Conservation (phyloP, 257 asterid species). For the Coffea eugenioides region DNA sequence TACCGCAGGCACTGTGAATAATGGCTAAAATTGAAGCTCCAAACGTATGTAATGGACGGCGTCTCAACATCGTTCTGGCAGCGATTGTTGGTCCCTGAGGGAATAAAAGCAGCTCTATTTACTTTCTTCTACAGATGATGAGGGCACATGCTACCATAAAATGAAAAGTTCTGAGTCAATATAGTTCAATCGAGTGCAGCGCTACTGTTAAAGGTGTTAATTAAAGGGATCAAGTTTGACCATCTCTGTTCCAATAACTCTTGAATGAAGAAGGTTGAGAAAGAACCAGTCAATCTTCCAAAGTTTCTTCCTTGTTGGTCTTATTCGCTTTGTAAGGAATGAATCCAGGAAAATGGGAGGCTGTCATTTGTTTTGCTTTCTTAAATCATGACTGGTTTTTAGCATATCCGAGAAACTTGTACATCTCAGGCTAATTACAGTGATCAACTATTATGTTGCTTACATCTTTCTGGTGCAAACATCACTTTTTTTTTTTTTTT, state of each 20-base stretch:
- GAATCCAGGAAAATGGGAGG: slow-evolving; percentile 8
- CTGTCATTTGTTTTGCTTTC: background rate
- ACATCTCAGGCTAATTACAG: background rate
- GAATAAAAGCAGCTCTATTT: background rate
- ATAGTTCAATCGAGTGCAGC: too few relatives aligned
- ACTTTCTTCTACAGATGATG: background rate
- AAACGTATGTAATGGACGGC: slow-evolving; percentile 57
- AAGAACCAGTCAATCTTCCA: background rate
- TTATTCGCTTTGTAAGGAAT: background rate
- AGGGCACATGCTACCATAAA: background rate
- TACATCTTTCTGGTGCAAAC: too few relatives aligned
- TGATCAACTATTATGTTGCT: background rate
- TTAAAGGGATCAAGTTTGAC: background rate
- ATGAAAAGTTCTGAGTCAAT: too few relatives aligned
- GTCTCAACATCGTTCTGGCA: slow-evolving; percentile 29
- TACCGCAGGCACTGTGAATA: slow-evolving; percentile 35
- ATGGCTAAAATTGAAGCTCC: slow-evolving; percentile 44
- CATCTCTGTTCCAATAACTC: background rate
- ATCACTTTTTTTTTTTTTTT: too few relatives aligned
- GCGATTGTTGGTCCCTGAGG: slow-evolving; percentile 23
- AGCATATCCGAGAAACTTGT: background rate
- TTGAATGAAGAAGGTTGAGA: background rate
- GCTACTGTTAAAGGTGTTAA: background rate
- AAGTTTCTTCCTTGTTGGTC: background rate
- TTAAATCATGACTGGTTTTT: background rate